phyloP scores from a whole-genome alignment of 75 land plant species.

The Pinus albicaulis region DNA sequence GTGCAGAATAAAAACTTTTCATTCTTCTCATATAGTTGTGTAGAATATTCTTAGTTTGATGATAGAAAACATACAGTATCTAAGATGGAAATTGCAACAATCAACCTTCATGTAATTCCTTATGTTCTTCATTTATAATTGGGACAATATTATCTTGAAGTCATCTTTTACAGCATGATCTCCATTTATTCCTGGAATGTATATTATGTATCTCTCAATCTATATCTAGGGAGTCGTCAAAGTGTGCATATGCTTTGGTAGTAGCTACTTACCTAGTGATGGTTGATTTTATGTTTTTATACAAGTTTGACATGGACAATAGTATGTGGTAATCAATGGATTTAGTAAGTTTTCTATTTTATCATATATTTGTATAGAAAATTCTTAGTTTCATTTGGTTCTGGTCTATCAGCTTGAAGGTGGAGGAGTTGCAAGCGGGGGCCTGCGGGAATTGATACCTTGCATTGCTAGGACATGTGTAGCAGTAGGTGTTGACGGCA shows the following conservation, averaged over 20 bases:
- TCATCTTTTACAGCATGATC: not conserved
- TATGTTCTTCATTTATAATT: not conserved
- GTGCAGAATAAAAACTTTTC: not conserved
- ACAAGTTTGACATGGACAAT: not conserved
- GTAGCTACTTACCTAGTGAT: not conserved
- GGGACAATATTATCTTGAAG: not conserved
- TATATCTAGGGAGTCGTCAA: not conserved
- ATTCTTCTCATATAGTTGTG: not conserved
- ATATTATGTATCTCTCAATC: not conserved
- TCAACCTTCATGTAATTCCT: too few species aligned
- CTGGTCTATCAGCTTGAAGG: slow-evolving; percentile 66
- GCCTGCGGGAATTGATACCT: slow-evolving; percentile 91
- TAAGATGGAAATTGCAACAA: too few species aligned
- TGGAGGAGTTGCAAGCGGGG: slow-evolving; percentile 99
- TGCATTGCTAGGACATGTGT: slow-evolving; percentile 96
- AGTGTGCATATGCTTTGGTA: not conserved
- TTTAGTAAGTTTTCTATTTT: not conserved
- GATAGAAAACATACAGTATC: too few species aligned
- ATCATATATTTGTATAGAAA: not conserved
- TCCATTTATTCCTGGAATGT: not conserved
- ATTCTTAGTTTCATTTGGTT: not conserved
- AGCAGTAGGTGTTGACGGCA: slow-evolving; percentile 98
- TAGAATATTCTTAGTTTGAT: not conserved
- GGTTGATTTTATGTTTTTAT: too few species aligned
- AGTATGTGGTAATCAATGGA: not conserved